Base-by-base conservation (phyloP, 106 monocot genomes). In the Chionographis japonica region DNA sequence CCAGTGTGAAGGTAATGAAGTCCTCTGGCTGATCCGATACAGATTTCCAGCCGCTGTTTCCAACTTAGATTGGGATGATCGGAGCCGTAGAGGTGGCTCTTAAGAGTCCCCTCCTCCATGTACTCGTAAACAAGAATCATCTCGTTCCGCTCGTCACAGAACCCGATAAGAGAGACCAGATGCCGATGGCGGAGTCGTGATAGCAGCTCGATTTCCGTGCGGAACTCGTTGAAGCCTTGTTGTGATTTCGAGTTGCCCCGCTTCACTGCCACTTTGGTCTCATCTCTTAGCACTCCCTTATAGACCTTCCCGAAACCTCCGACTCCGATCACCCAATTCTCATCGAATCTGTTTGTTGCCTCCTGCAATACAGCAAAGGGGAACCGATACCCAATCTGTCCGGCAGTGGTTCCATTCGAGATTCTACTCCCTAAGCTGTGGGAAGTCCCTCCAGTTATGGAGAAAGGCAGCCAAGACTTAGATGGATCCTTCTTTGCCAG, bases 271-370 rank as follows among this genome's bases (percentile, higher is more conserved):
- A 90, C 79, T 41, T 59, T 57, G 6, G 86, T 90, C 2, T 77
- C 90, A 52, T 83, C 90, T 41, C 66, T 78, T 11, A 90, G 63
- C n/a, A 56, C 63, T 38, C 90, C 90, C 65, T 75, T 90, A 66
- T 90, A 90, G 13, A 90, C 90, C 70, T 90, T 90, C 8, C 90
- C 90, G 49, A 90, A 90, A 27, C 90, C 90, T 52, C 90, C 90
- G 0, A 90, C 79, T 37, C 90, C 90, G n/a, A 90, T 83, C 13
- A 90, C 86, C 83, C 80, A 78, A 52, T 67, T 72, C 78, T 90
- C 90, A 62, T 86, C 86, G 52, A 90, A 90, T 36, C 73, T 83
- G 60, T 80, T 75, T 12, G 86, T 90, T 12, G 89, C 89, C 27
- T 90, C 90, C 38, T 80, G 77, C 59, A 90, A 52, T 60, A 80